Base-by-base conservation (phyloP, 208 protist genomes). In the Trypanosoma cruzi region DNA sequence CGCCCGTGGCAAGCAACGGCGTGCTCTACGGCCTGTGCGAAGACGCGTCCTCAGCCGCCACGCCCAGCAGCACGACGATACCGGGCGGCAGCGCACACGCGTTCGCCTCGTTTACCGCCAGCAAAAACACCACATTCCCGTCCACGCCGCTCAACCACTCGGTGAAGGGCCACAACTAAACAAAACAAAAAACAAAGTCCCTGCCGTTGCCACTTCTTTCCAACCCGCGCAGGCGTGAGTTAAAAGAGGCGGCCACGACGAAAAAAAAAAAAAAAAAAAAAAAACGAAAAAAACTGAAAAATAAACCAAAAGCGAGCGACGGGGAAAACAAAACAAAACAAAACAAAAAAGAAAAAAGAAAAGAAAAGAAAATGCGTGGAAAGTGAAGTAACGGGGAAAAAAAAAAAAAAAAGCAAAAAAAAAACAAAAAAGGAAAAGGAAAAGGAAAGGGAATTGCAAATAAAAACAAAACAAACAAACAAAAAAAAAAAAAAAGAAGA, bases 21-120 rank as follows among this genome's bases (percentile, higher is more conserved):
- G 85, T 98, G n/a, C 68, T 99, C 22, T 99, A 98, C 76, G 98
- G 97, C 8, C 90, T 99, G 40, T 89, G 90, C 63, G 88, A 97
- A 69, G 94, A 97, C 70, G 81, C 83, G 0, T 84, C 85, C 26
- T 89, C 87, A 5, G 84, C 85, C 24, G 86, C 81, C 4, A 95
- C 90, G 2, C 90, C 90, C 20, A 89, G 80, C 71, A 94, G 86
- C 49, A 80, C 84, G 34, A 73, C 65, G 20, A 73, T 75, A 60
- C 64, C 71, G 2, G 73, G 75, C 70, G 76, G 68, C 24, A 29
- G 69, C 63, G 64, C 49, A 24, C 70, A 81, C 37, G n/a, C 70
- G 22, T 66, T 73, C 55, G 57, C 52, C 32, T 66, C 34, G n/a
- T 71, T 68, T 61, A 57, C 64, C 5, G 62, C 31, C 22, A 34